Evolutionary conservation across 2,329 filamentous ascomycete species (phyloP).

Genomic region (Verticillium longisporum): DNA sequence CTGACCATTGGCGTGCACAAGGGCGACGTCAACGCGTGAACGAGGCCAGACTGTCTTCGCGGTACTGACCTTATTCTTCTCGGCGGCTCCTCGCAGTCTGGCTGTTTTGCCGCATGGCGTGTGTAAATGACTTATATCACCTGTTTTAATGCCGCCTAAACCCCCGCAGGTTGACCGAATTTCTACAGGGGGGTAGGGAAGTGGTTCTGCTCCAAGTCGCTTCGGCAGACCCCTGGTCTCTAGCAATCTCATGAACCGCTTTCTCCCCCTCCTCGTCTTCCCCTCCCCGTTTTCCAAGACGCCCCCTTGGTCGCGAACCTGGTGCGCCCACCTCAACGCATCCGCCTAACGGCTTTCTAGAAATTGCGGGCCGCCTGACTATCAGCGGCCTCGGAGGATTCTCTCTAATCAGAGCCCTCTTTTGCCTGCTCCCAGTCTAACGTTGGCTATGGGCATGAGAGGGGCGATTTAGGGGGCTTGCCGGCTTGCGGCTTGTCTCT

Average conservation of each 20-base stretch:
- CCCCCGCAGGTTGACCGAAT: background rate
- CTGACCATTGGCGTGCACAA: background rate
- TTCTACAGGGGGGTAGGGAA: slow-evolving; percentile 10
- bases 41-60: background rate
- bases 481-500: slow-evolving; percentile 9
- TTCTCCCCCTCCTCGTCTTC: slow-evolving; percentile 15
- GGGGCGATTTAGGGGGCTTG: slow-evolving; percentile 6
- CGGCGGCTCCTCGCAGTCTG: background rate
- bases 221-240: slow-evolving; percentile 16
- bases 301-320: slow-evolving; percentile 24
- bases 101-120: background rate
- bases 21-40: background rate
- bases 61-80: background rate
- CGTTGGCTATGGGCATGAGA: slow-evolving; percentile 16
- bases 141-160: slow-evolving; percentile 1
- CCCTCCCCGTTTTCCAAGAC: slow-evolving; percentile 11
- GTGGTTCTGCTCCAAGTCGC: slow-evolving; percentile 18
- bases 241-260: slow-evolving; percentile 41
- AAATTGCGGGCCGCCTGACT: slow-evolving; percentile 33
- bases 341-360: slow-evolving; percentile 40
- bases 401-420: slow-evolving; percentile 34
- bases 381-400: slow-evolving; percentile 37
- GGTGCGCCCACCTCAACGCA: slow-evolving; percentile 14
- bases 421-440: slow-evolving; percentile 17
- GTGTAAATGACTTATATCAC: slow-evolving; percentile 1